phyloP scores from a whole-genome alignment of 139 green algal species.

The Tetratostichococcus sp. region DNA sequence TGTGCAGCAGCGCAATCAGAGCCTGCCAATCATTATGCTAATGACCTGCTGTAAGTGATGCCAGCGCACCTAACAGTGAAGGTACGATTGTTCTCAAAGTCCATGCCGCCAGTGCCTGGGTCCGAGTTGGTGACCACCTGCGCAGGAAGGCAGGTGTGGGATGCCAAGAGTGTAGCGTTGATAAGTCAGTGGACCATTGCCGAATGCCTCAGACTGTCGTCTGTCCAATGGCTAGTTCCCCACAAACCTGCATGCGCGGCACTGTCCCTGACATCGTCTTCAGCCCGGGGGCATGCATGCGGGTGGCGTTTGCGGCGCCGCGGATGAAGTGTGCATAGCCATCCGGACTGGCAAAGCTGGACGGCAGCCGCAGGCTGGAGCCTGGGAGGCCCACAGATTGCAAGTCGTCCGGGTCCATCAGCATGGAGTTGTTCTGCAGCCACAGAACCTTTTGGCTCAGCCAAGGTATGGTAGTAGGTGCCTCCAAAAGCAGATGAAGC shows the following conservation, averaged over 20 bases:
- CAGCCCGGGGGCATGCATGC: not conserved
- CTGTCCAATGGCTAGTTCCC: no score
- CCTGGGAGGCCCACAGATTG: not conserved
- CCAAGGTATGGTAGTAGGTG: no score
- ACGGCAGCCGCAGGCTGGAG: not conserved
- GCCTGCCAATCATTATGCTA: no score
- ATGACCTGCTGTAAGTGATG: no score
- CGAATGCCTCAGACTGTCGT: no score
- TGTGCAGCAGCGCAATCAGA: no score
- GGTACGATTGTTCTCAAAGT: not conserved
- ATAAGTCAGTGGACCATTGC: no score
- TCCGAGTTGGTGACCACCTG: not conserved
- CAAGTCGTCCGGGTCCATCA: not conserved
- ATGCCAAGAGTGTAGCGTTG: no score
- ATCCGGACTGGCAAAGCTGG: not conserved
- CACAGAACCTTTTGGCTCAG: no score
- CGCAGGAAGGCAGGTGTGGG: no score
- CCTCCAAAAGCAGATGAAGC: no score
- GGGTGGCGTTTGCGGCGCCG: not conserved
- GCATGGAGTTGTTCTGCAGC: not conserved
- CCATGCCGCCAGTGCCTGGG: no score
- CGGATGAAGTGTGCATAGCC: not conserved
- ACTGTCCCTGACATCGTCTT: not conserved
- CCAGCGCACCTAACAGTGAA: not conserved
- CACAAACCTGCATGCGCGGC: slow-evolving; percentile 1